A percentile compares a stretch with the other conserved stretches of the same genome.
Evolutionary conservation across 495 filamentous ascomycete genomes (phyloP).

Genomic region (Penicillium samsonianum): DNA sequence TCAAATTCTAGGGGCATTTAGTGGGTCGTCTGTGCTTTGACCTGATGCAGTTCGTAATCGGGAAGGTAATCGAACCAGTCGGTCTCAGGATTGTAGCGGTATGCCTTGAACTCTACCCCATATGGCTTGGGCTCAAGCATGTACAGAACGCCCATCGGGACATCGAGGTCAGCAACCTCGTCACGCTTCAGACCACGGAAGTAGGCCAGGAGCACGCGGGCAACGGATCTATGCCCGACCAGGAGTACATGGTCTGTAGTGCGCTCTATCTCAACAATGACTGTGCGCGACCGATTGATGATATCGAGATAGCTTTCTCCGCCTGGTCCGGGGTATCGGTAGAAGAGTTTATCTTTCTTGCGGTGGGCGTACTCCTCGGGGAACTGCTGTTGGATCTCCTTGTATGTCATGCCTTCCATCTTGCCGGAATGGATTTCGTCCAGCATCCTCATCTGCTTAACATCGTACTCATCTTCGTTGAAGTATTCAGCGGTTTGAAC

Average conservation of each 20-base stretch:
- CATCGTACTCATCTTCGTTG: constrained; percentile 94
- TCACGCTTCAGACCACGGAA: constrained; percentile 89
- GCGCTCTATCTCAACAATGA: constrained; percentile 94
- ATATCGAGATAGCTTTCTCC: constrained; percentile 97
- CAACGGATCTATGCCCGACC: constrained; percentile 86
- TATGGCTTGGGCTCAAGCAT: constrained; percentile 97
- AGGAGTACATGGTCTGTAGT: constrained; percentile 94
- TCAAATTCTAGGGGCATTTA: neutral
- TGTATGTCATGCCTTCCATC: constrained; percentile 94
- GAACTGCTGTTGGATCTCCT: constrained; percentile 73
- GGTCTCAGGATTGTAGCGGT: constrained; percentile 73
- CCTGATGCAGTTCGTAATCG: constrained; percentile 68
- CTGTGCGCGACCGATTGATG: constrained; percentile 90
- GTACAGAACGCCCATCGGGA: constrained; percentile 89
- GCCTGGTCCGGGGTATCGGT: constrained; percentile 91
- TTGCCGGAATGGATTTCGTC: constrained; percentile 91
- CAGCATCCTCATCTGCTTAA: constrained; percentile 97
- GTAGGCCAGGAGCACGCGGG: constrained; percentile 90
- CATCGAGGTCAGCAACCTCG: constrained; percentile 88
- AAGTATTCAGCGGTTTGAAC: constrained; percentile 84
- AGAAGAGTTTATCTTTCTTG: constrained; percentile 79
- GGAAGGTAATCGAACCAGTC: constrained; percentile 83
- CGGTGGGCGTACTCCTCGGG: constrained; percentile 77
- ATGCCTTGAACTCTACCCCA: constrained; percentile 93
- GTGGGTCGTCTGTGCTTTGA: constrained; percentile 28